These are phyloP conservation scores for Liriodendron chinense DNA, from an alignment of 164 flowering plant genomes.

Conservation along the genomic window DNA sequence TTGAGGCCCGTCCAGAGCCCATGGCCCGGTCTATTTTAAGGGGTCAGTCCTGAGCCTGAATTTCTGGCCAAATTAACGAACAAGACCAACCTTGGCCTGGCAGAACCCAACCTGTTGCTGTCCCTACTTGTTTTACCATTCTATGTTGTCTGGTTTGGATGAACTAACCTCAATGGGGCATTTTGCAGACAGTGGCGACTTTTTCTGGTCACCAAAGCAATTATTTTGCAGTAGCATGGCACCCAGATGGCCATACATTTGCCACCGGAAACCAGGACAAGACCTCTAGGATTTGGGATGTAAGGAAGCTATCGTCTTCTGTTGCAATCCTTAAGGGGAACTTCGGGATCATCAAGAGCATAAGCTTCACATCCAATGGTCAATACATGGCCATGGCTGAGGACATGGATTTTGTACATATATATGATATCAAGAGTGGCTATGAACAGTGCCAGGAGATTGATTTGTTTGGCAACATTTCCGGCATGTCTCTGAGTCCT, in stretches of 20 bases:
- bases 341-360: conserved; percentile 50
- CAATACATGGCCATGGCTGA: conserved; percentile 59
- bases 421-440: conserved; percentile 37
- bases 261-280: conserved; percentile 76
- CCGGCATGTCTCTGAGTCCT: conserved; percentile 62
- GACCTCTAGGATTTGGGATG: conserved; percentile 67
- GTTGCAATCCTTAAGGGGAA: conserved; percentile 50
- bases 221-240: conserved; percentile 72
- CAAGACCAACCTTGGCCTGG: neutral
- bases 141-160: neutral
- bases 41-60: too few relatives aligned
- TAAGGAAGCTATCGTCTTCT: conserved; percentile 39
- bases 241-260: conserved; percentile 52
- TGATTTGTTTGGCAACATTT: conserved; percentile 71
- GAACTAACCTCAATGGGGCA: too few relatives aligned
- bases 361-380: conserved; percentile 59
- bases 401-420: conserved; percentile 66
- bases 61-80: neutral
- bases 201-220: conserved; percentile 52
- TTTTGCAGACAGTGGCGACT: conserved; percentile 36
- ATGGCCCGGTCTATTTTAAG: too few relatives aligned
- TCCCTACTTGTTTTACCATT: too few relatives aligned
- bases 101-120: neutral
- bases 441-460: conserved; percentile 54
- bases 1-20: too few relatives aligned